Percentiles rank a stretch among this genome's conserved stretches.
phyloP scores from a whole-genome alignment of 2,329 filamentous ascomycete species.

The Colletotrichum chlorophyti region DNA sequence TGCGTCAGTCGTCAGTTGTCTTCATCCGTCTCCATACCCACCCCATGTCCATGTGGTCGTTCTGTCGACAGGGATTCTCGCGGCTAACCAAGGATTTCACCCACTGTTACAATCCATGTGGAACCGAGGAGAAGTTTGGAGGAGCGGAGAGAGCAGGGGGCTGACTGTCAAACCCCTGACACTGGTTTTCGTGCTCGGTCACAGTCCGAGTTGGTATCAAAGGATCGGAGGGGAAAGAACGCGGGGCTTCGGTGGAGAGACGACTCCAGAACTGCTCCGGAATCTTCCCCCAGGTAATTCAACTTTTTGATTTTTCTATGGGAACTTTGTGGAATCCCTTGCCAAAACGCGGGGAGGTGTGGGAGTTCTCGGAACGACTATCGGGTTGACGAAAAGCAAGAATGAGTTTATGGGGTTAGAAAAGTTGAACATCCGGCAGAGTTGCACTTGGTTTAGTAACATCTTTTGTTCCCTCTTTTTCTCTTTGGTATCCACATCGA shows the following conservation, averaged over 20 bases:
- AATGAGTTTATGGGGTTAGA: neutral
- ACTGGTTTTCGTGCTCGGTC: slow-evolving; percentile 14
- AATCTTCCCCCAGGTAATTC: slow-evolving; percentile 17
- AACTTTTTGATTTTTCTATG: neutral
- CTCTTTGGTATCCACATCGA: neutral
- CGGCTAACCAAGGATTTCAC: slow-evolving; percentile 2
- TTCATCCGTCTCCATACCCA: no score
- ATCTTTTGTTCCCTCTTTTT: neutral
- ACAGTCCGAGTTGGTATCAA: slow-evolving; percentile 1
- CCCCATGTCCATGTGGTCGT: no score
- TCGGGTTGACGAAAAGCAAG: neutral
- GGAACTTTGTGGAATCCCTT: no score
- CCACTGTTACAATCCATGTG: neutral
- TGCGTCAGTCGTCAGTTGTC: no score
- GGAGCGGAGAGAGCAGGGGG: slow-evolving; percentile 4
- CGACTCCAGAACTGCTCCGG: slow-evolving; percentile 8
- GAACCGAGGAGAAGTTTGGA: neutral
- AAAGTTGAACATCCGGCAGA: neutral
- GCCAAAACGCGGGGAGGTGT: neutral
- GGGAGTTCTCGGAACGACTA: neutral
- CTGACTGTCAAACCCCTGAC: neutral
- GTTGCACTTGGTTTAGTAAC: neutral
- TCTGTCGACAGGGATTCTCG: neutral
- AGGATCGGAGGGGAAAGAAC: neutral
- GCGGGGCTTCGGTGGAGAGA: neutral